Base-by-base conservation (phyloP, 2,329 filamentous ascomycete species). In the Nemania diffusa region DNA sequence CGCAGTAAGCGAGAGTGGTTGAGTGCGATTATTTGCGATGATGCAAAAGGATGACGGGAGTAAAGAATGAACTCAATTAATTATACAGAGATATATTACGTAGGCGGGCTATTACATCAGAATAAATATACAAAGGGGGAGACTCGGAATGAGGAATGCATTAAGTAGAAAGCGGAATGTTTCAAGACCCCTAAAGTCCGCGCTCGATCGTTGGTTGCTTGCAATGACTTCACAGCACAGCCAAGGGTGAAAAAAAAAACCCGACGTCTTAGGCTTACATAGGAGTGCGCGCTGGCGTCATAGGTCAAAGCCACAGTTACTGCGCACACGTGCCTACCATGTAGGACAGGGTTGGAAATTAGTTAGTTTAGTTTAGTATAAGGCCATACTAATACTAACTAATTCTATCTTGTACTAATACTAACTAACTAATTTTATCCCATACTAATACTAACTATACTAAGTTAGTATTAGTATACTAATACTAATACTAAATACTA, bases 181-280 rank as follows among this genome's bases (percentile, higher is more conserved):
- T 51, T 53, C n/a, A 22, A 42, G 15, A 9, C n/a, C 32, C 60
- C 56, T 53, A 44, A 59, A 58, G 37, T 57, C 64, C 64, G 64
- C 15, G n/a, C 5, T 52, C 24, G 9, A 34, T 15, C 24, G 17
- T 8, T 22, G 29, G 17, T 22, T 5, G 29, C 13, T 53, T 24
- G 15, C 27, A 22, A 65, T 68, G 65, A 68, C 65, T 65, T 68
- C 65, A 68, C 65, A 46, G 50, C 2, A 34, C 37, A 40, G 26
- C 57, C 65, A 42, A 52, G n/a, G n/a, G 46, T 15, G 13, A 40
- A 40, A 15, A 40, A 40, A n/a, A 60, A 17, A 32, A 26, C 48
- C 55, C 64, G 64, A 55, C 59, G 55, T 26, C 44, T 40, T 51
- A 9, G 27, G 42, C 57, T 34, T 53, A 59, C 34, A 32, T n/a